A percentile compares a stretch with the other conserved stretches of the same genome.
These are phyloP conservation scores for Aspergillus indologenus DNA, from an alignment of 495 filamentous ascomycete genomes.

Conservation along the genomic window DNA sequence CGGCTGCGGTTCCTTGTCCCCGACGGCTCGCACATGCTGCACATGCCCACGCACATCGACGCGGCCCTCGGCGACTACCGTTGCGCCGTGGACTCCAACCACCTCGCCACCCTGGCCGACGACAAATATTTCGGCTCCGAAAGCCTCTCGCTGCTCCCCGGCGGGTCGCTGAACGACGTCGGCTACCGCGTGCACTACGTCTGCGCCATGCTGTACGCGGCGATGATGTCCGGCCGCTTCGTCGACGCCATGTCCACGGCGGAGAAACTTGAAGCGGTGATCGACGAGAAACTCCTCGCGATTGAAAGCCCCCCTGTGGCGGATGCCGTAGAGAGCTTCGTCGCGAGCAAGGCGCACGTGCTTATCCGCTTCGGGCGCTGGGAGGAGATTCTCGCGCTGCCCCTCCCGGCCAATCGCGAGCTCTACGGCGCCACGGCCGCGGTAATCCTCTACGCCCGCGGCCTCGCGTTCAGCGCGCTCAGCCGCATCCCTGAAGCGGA, in stretches of 20 bases:
- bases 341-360: conserved; percentile 56
- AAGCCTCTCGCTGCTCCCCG: conserved; percentile 56
- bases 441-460: conserved; percentile 56
- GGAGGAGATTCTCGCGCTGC: conserved; percentile 49
- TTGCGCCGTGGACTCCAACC: conserved; percentile 54
- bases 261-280: conserved; percentile 48
- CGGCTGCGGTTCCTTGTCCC: conserved; percentile 57
- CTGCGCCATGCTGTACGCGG: too few species aligned
- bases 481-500: conserved; percentile 42
- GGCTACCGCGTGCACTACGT: too few species aligned
- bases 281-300: conserved; percentile 55
- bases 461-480: conserved; percentile 53
- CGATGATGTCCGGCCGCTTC: too few species aligned
- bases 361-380: conserved; percentile 62
- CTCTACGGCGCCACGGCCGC: conserved; percentile 58
- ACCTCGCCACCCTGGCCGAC: conserved; percentile 52
- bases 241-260: conserved; percentile 58
- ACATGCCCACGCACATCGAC: conserved; percentile 69
- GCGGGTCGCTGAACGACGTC: conserved; percentile 54
- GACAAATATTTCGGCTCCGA: conserved; percentile 57
- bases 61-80: conserved; percentile 61
- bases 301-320: conserved; percentile 62
- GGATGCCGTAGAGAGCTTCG: conserved; percentile 62
- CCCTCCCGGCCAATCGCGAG: conserved; percentile 45
- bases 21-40: conserved; percentile 59